Percentiles rank a stretch among this genome's conserved stretches.
Evolutionary conservation across 2,329 filamentous ascomycete genomes (phyloP).

Genomic region (Neopestalotiopsis clavispora): DNA sequence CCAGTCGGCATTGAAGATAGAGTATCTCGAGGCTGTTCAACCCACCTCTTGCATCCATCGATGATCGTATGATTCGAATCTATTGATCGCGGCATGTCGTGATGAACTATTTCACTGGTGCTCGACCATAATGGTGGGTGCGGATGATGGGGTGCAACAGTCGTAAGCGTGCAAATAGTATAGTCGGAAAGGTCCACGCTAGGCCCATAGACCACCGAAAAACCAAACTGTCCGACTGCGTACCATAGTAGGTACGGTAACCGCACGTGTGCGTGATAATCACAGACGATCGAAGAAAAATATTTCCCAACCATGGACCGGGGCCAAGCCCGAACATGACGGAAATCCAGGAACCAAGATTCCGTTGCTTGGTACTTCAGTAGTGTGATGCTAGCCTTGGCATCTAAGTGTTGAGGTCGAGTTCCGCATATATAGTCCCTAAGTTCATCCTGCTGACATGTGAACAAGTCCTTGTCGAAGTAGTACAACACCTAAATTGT

Average conservation of each 20-base stretch:
- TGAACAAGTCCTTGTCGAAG: neutral
- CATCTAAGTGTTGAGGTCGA: neutral
- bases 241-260: neutral
- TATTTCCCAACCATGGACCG: neutral
- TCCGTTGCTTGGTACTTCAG: neutral
- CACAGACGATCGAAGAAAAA: neutral
- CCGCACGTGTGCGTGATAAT: neutral
- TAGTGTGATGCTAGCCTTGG: neutral
- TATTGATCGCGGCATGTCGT: neutral
- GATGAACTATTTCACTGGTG: neutral
- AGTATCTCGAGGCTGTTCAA: neutral
- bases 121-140: neutral
- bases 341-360: neutral
- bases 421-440: neutral
- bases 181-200: conserved; percentile 1
- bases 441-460: neutral
- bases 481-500: neutral
- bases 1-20: neutral
- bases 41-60: neutral
- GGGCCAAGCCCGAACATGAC: neutral
- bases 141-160: neutral
- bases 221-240: no score
- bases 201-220: neutral
- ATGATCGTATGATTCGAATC: conserved; percentile 4
- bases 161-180: conserved; percentile 3